Conservation (phyloP, 805 yeast species). For the Wickerhamiella cacticola region DNA sequence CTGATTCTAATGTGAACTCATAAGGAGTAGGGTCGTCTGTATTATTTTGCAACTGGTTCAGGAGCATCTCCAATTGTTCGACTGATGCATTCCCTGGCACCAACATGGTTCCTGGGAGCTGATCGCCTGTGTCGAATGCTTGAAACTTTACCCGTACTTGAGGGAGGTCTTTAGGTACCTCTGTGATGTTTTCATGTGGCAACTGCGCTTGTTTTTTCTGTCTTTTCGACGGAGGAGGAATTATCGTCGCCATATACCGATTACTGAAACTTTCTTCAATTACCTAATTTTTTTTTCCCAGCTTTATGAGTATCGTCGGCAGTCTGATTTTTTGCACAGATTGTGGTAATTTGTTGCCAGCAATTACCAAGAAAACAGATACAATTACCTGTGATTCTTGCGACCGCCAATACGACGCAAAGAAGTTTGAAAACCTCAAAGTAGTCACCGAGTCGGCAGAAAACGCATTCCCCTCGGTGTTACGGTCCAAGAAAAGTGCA, state of each 20-base stretch:
- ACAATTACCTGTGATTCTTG: conserved; percentile 49
- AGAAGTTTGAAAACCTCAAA: conserved; percentile 59
- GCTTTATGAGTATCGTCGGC: conserved; percentile 81
- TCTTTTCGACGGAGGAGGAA: conserved; percentile 89
- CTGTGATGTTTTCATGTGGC: conserved; percentile 53
- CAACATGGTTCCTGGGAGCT: conserved; percentile 70
- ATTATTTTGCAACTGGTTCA: conserved; percentile 53
- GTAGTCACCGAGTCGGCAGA: conserved; percentile 82
- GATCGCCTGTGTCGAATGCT: conserved; percentile 86
- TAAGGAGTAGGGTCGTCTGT: conserved; percentile 82
- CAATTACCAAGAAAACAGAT: conserved; percentile 38
- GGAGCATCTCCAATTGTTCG: conserved; percentile 72
- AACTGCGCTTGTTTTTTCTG: conserved; percentile 75
- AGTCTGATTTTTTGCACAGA: conserved; percentile 84
- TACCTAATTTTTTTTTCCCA: neutral
- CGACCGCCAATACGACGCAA: conserved; percentile 32
- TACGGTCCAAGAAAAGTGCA: conserved; percentile 70
- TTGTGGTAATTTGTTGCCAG: conserved; percentile 83
- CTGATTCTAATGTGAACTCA: conserved; percentile 56
- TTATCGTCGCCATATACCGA: conserved; percentile 64
- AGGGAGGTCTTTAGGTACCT: conserved; percentile 69
- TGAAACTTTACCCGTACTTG: conserved; percentile 79
- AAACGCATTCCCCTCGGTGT: conserved; percentile 84
- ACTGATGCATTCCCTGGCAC: conserved; percentile 86
- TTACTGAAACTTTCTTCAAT: neutral